Evolutionary conservation across 1,139 yeast genomes (phyloP), one percentile per base, ranked within the genome.

Genomic region (Tardiomyces digboiensis): DNA sequence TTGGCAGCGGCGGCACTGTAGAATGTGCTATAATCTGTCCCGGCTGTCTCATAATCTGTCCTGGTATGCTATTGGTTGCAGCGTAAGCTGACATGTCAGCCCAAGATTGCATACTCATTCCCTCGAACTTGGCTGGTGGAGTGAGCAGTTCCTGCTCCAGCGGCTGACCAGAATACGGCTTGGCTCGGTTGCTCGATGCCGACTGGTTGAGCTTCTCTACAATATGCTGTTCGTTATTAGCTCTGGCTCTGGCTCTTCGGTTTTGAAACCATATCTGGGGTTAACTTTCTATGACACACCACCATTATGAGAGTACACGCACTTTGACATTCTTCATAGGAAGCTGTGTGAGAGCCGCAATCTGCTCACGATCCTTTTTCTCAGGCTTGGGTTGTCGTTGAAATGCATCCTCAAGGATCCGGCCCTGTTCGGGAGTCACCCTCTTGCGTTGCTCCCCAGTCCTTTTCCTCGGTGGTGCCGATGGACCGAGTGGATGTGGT

Each of bases 191-290:
- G n/a, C n/a, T n/a, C n/a, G n/a, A n/a, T n/a, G n/a, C n/a, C n/a
- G n/a, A n/a, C n/a, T 13, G 33, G 10, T 26, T 26, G 8, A 26
- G 33, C 10, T 26, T 26, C 5, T 26, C 33, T n/a, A 26, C 14
- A 26, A 26, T 26, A 8, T 26, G 33, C 33, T 26, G 33, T 43
- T 55, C 59, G 36, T 55, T 49, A 29, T 51, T 46, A 14, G 58
- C 50, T 37, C 58, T 41, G 7, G 57, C 60, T 45, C 54, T 57
- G 7, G 64, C 64, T 22, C 64, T 48, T 3, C 64, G 52, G 41
- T 59, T 59, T 42, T 59, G 64, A 46, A 59, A 59, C 64, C 64
- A 59, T 40, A 59, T 59, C 52, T 19, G 10, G n/a, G 10, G 22
- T 19, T 5, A 20, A 20, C 13, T 13, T 26, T 13, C 13, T 26